Evolutionary conservation across 2,329 filamentous ascomycete genomes (phyloP), one percentile per base, ranked within the genome.

Genomic region (Chaetomium olivaceum): DNA sequence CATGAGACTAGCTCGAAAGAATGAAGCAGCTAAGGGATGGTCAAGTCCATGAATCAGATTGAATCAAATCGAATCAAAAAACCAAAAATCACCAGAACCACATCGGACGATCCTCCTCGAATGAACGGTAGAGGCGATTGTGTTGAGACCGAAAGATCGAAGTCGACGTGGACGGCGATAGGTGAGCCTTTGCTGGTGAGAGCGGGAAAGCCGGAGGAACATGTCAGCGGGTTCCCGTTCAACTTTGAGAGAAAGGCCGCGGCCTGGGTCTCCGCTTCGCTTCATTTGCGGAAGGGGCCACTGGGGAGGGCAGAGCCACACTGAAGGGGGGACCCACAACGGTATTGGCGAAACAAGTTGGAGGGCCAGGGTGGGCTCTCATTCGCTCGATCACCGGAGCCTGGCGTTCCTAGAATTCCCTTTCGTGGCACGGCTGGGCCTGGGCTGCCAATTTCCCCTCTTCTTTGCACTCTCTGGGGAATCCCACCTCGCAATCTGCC

Each of bases 261-360:
- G 61, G 61, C 50, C 63, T 65, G 59, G 63, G 54, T 58, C 59
- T 64, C 61, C 57, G 62, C 65, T 61, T 36, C 12, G 48, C 31
- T 57, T 71, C 66, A 73, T 71, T 71, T 73, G 62, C 68, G 69
- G 69, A 71, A 72, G 70, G 69, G 69, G 63, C 68, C 69, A 69
- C 52, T 66, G 64, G 62, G 65, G 55, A 50, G 14, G 58, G 65
- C 67, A 57, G 66, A 67, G 69, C 66, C 64, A 67, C 58, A 66
- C 60, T 55, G 57, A 63, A 57, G 36, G 65, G 62, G n/a, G 8
- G 68, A 67, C 65, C 68, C 67, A 68, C 70, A 64, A 68, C 61
- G 57, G 64, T 70, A 48, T 69, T 70, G 69, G 69, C 71, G 70
- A 73, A 71, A 71, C 70, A 54, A 65, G n/a, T 51, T 69, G 67